Percentiles rank a stretch among this genome's conserved stretches.
Evolutionary conservation across 768 basidiomycete species (phyloP).

Genomic region (Terana coerulea): DNA sequence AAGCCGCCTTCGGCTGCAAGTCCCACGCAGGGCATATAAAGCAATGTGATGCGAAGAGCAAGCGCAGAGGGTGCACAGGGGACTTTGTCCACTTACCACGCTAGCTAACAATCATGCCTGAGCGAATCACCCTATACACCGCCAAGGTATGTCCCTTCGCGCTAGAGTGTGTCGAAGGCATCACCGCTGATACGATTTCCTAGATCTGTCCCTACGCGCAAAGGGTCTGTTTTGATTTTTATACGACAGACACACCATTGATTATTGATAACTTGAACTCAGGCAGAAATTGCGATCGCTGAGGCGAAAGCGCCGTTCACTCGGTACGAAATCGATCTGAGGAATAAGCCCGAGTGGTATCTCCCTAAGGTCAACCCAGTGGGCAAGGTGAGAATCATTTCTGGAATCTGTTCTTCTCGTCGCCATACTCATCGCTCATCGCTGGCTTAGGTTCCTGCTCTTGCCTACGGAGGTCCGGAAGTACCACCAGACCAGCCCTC

Average conservation of each 20-base stretch:
- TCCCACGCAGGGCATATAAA: too few relatives aligned
- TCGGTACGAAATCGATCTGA: slow-evolving; percentile 53
- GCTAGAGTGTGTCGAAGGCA: not conserved
- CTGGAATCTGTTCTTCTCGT: too few relatives aligned
- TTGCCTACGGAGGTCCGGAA: slow-evolving; percentile 12
- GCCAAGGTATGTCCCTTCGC: slow-evolving; percentile 43
- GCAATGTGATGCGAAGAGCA: too few relatives aligned
- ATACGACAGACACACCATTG: not conserved
- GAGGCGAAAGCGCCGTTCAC: slow-evolving; percentile 46
- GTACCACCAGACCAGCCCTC: slow-evolving; percentile 54
- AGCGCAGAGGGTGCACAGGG: not conserved
- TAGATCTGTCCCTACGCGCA: slow-evolving; percentile 61
- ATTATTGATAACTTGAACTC: not conserved
- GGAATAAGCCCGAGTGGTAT: slow-evolving; percentile 70
- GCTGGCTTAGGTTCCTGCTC: slow-evolving; percentile 4
- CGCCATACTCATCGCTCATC: too few relatives aligned
- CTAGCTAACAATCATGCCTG: slow-evolving; percentile 2
- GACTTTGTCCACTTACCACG: not conserved
- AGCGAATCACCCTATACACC: slow-evolving; percentile 41
- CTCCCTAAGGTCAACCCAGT: slow-evolving; percentile 61
- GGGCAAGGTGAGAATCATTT: slow-evolving; percentile 60
- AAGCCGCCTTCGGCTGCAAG: too few relatives aligned
- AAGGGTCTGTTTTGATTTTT: slow-evolving; percentile 33
- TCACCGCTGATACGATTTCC: not conserved
- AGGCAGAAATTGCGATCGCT: slow-evolving; percentile 60